These are phyloP conservation scores for Halophytophthora polymorphica DNA, from an alignment of 352 stramenopile species.

Conservation along the genomic window DNA sequence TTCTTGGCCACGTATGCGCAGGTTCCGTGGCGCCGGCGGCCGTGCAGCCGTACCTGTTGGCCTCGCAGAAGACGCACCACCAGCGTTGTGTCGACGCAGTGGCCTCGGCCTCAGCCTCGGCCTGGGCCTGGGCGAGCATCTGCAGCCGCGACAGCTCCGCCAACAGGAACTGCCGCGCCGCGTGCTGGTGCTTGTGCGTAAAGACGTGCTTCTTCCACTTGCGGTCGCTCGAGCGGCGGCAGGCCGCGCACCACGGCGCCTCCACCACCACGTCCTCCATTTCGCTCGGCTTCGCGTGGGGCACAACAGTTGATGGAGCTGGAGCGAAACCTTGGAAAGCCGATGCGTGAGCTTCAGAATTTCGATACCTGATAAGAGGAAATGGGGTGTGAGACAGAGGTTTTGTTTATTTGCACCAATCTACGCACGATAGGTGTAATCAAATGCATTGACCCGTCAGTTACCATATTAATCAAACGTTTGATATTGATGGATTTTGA, in stretches of 20 bases:
- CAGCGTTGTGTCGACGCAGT: background rate
- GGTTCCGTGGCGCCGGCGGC: background rate
- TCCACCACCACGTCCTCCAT: conserved; percentile 28
- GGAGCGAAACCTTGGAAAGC: no score
- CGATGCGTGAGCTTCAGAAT: no score
- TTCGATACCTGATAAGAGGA: no score
- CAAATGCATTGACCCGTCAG: no score
- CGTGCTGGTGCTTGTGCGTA: conserved; percentile 49
- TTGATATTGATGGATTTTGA: no score
- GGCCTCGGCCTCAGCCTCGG: background rate
- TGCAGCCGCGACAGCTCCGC: conserved; percentile 23
- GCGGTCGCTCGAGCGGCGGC: conserved; percentile 51
- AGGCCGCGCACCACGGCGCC: conserved; percentile 50
- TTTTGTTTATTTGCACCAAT: no score
- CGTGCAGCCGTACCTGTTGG: no score
- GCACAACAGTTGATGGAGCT: no score
- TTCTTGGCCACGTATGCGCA: conserved; percentile 1
- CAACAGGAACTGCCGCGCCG: conserved; percentile 37
- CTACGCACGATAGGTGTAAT: no score
- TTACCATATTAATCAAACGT: no score
- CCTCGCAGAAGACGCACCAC: conserved; percentile 52
- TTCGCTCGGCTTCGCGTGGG: no score
- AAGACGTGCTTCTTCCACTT: conserved; percentile 76
- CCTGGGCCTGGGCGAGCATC: conserved; percentile 19
- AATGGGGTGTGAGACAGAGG: no score